Base-by-base conservation (phyloP, 208 protist genomes). In the Acanthamoeba culbertsoni region DNA sequence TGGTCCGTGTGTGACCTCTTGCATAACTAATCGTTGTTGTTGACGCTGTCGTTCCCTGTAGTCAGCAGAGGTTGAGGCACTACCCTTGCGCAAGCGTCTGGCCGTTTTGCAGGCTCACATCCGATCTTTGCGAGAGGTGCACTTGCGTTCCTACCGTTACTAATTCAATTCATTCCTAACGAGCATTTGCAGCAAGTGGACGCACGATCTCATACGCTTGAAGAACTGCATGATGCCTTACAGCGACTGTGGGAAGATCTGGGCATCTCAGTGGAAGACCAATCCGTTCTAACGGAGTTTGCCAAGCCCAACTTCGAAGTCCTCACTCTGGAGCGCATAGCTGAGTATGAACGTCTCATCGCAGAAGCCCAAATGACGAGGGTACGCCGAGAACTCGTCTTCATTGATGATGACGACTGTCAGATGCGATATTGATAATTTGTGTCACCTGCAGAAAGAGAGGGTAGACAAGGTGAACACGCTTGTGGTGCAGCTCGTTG, bases 291-390 rank as follows among this genome's bases (percentile, higher is more conserved):
- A 46, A 46, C 28, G 3, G 31, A 53, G 77, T 63, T 62, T 26
- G 43, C 46, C 46, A 86, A 53, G 46, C 77, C 46, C 46, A 20
- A 23, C 46, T 16, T 7, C 45, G 77, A 86, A 0, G 46, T 62
- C 28, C 37, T 86, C 28, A 62, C 77, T 26, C 77, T 86, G 40
- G 46, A 86, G 37, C 77, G 77, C 18, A 86, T 86, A n/a, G 77
- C 77, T 7, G 77, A 86, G 28, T 86, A 86, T n/a, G 77, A 86
- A 35, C 46, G 51, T 0, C 77, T 63, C 14, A 86, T 86, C 45
- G 77, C 77, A 2, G 77, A 86, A 53, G 77, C 77, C 28, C 43
- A 53, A 40, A 35, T 28, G 28, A 3, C 28, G 10, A 86, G 37
- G 77, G 77, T 63, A 33, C 20, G 77, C 28, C 35, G 0, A 62